phyloP scores from a whole-genome alignment of 306 rosid species.

The Citrullus mucosospermus region DNA sequence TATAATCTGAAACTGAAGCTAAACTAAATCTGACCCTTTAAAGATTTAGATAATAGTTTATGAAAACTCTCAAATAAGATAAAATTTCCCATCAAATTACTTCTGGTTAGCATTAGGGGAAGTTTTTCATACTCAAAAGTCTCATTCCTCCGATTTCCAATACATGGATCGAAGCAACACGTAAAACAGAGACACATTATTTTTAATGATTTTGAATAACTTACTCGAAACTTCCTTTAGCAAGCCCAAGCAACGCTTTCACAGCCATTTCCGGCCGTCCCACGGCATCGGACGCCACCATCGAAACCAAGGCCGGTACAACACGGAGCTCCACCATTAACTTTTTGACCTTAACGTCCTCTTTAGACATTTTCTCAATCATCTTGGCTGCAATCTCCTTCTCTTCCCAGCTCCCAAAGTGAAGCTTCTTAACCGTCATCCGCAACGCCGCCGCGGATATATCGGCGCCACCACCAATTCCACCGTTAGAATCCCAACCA shows the following conservation, averaged over 20 bases:
- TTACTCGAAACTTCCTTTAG: conserved; percentile 73
- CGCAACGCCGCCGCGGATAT: conserved; percentile 28
- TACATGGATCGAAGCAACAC: neutral
- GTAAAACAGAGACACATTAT: neutral
- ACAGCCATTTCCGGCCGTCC: conserved; percentile 33
- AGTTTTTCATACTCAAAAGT: neutral
- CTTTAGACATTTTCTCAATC: conserved; percentile 50
- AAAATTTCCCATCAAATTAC: neutral
- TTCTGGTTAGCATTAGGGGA: neutral
- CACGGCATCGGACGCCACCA: conserved; percentile 42
- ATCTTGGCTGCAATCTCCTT: conserved; percentile 58
- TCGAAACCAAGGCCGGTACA: conserved; percentile 65
- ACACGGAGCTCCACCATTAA: conserved; percentile 71
- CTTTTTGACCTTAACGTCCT: conserved; percentile 51
- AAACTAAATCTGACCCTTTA: neutral
- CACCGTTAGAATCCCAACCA: conserved; percentile 12
- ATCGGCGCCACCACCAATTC: conserved; percentile 13
- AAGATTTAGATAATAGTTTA: neutral
- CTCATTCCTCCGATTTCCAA: no score
- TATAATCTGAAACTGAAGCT: neutral
- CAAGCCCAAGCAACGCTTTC: conserved; percentile 48
- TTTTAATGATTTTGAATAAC: neutral
- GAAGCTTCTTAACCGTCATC: conserved; percentile 78
- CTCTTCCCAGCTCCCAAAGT: conserved; percentile 84
- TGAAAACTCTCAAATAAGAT: neutral